Evolutionary conservation across 208 protist genomes (phyloP).

Genomic region (Acanthamoeba quina): DNA sequence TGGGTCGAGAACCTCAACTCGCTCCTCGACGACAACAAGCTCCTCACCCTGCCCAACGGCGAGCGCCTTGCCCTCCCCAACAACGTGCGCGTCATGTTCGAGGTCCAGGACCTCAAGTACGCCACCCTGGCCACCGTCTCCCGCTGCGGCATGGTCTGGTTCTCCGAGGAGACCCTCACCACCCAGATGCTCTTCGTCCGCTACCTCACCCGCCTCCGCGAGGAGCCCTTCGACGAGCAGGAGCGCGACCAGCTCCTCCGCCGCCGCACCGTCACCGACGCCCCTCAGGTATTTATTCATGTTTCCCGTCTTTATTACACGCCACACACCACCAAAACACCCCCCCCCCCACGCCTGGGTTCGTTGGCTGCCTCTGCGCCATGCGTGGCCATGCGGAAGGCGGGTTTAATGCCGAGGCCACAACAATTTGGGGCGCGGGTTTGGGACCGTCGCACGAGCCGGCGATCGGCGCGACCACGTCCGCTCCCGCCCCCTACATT

Average conservation of each 20-base stretch:
- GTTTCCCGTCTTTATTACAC: background rate
- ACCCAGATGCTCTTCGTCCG: conserved; percentile 92
- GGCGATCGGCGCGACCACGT: background rate
- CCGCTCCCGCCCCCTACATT: background rate
- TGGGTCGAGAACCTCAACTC: conserved; percentile 99
- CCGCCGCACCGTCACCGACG: background rate
- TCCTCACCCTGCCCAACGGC: conserved; percentile 99
- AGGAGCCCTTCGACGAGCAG: conserved; percentile 80
- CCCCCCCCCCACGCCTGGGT: background rate
- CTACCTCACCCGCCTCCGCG: conserved; percentile 80
- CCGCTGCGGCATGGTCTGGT: conserved; percentile 99
- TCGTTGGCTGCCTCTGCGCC: background rate
- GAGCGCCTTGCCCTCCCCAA: conserved; percentile 97
- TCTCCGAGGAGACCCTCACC: conserved; percentile 94
- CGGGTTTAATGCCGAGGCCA: background rate
- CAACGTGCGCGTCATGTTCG: conserved; percentile 98
- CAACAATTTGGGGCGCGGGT: background rate
- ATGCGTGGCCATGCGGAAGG: background rate
- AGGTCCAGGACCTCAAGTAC: conserved; percentile 97
- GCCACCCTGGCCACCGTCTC: conserved; percentile 98
- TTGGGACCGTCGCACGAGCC: background rate
- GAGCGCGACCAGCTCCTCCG: conserved; percentile 74
- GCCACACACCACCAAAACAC: background rate
- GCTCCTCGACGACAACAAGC: conserved; percentile 99
- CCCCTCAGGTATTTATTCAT: background rate